Base-by-base conservation (phyloP, 371 early-diverging fungal species). In the Blakeslea trispora region DNA sequence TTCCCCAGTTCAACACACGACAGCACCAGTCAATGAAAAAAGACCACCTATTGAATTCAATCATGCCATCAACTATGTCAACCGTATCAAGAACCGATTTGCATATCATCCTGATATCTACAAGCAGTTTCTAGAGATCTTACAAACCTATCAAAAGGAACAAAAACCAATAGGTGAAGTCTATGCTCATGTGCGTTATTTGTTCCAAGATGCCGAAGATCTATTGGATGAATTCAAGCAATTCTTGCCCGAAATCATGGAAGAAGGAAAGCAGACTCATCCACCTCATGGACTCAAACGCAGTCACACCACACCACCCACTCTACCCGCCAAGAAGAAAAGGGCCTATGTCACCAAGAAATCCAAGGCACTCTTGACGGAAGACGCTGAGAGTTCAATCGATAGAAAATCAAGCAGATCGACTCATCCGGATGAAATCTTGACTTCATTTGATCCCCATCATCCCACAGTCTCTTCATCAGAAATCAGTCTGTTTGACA, bases 31-130 rank as follows among this genome's bases (percentile, higher is more conserved):
- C n/a, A n/a, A n/a, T n/a, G n/a, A 53, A 14, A 53, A 48, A 13
- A 56, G 61, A 22, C 55, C 72, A 18, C 92, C 91, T 0, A 87
- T 95, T 22, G 98, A 98, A 65, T 97, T 98, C 65, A 90, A 93
- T 62, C 94, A 96, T 68, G 99, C 98, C 15, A 97, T 97, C 45
- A 95, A 91, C 69, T 99, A 95, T 73, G 97, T 99, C 10, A 96
- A 96, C 74, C 95, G 96, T 75, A 96, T 98, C 68, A 98, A 93
- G 90, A 94, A 89, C 61, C 89, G 95, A 11, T 98, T 93, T 69
- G 69, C 88, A 8, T 76, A 81, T 34, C 89, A 95, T 50, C 95
- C 96, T 1, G 97, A 95, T 21, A 89, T 86, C 13, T 98, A 98
- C 74, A 92, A 92, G 66, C 89, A 92, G 66, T 97, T 98, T 66